Evolutionary conservation across 176 grass and related monocot genomes (phyloP).

Genomic region (Carex scoparia): DNA sequence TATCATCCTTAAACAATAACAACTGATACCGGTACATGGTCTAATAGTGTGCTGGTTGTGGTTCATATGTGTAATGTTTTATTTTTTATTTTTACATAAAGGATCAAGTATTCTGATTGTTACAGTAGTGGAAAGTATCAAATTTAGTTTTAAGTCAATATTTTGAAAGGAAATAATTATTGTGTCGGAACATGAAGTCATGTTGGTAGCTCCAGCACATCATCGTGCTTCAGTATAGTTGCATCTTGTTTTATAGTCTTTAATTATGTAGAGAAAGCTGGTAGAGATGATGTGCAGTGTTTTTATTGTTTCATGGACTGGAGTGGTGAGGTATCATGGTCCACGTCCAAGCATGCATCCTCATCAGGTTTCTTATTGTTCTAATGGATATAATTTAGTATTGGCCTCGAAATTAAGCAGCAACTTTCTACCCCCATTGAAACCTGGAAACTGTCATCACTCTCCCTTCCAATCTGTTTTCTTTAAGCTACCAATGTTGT

Average conservation of each 20-base stretch:
- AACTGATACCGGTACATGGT: background rate
- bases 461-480: background rate
- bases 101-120: background rate
- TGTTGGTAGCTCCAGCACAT: background rate
- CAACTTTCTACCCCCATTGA: background rate
- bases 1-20: background rate
- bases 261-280: constrained; percentile 64
- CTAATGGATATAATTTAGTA: background rate
- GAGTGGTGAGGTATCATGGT: constrained; percentile 92
- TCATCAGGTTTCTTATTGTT: constrained; percentile 51
- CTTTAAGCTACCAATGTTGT: background rate
- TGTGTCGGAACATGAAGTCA: background rate
- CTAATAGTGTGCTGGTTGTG: too few species aligned
- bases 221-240: background rate
- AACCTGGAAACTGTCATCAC: background rate
- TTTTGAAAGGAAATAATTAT: background rate
- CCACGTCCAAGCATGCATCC: constrained; percentile 89
- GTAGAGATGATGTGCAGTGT: constrained; percentile 99
- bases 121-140: background rate
- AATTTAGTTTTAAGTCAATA: background rate
- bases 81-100: background rate
- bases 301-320: constrained; percentile 93
- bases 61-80: background rate
- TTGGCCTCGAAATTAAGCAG: background rate
- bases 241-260: background rate